A percentile compares a stretch with the other conserved stretches of the same genome.
Conservation (phyloP, 257 asterid species). For the Solanum etuberosum region DNA sequence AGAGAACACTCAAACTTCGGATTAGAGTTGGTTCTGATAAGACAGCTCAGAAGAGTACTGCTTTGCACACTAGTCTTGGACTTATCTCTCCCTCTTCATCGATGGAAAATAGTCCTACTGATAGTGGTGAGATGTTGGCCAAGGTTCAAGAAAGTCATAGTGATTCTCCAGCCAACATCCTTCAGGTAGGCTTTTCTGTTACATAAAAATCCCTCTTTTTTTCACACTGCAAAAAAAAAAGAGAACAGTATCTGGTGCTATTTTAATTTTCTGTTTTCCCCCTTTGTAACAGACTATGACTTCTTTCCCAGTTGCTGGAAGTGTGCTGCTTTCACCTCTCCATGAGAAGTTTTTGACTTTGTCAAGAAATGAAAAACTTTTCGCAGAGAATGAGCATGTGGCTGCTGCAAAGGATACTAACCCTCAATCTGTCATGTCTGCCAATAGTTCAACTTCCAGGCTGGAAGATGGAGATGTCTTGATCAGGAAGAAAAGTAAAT, state of each 20-base stretch:
- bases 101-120: conserved; percentile 52
- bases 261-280: neutral
- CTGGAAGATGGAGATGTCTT: conserved; percentile 18
- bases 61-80: conserved; percentile 61
- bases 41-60: conserved; percentile 52
- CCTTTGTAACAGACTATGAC: conserved; percentile 56
- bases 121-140: conserved; percentile 32
- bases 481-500: conserved; percentile 29
- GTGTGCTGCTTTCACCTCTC: conserved; percentile 66
- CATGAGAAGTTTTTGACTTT: conserved; percentile 44
- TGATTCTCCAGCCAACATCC: conserved; percentile 49
- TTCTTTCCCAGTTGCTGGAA: conserved; percentile 34
- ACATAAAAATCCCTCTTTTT: neutral
- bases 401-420: conserved; percentile 23
- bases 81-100: conserved; percentile 84
- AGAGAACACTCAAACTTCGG: conserved; percentile 54
- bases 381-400: conserved; percentile 18
- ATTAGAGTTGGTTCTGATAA: conserved; percentile 63
- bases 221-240: neutral
- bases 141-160: conserved; percentile 29
- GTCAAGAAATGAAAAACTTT: conserved; percentile 22
- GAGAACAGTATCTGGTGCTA: neutral
- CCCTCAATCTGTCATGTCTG: conserved; percentile 15
- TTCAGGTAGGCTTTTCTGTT: conserved; percentile 36
- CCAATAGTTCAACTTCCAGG: conserved; percentile 19